A percentile compares a stretch with the other conserved stretches of the same genome.
Conservation (phyloP, 768 basidiomycete genomes). For the Collybia mongolica region DNA sequence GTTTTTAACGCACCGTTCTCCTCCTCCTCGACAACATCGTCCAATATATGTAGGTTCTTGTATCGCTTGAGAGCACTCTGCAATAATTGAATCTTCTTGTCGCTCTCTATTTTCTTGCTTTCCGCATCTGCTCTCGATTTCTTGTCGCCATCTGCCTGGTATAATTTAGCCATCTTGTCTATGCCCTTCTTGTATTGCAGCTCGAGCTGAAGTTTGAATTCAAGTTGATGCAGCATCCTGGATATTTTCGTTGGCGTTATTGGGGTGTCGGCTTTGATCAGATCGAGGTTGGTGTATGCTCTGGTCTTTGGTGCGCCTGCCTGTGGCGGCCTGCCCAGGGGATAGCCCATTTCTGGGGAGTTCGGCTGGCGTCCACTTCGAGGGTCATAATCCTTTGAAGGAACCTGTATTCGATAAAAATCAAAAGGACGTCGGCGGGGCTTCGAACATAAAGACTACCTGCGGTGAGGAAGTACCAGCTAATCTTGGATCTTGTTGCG, state of each 20-base stretch:
- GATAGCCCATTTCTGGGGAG: constrained; percentile 37
- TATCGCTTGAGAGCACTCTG: constrained; percentile 92
- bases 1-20: constrained; percentile 51
- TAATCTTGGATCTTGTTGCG: constrained; percentile 52
- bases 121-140: constrained; percentile 92
- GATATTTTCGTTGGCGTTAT: constrained; percentile 96
- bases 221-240: constrained; percentile 96
- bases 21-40: constrained; percentile 86
- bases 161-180: constrained; percentile 98
- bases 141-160: constrained; percentile 97
- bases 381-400: constrained; percentile 49
- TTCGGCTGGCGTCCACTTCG: constrained; percentile 34
- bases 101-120: constrained; percentile 90
- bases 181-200: constrained; percentile 97
- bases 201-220: constrained; percentile 99
- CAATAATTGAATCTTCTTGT: constrained; percentile 93
- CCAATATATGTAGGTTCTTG: constrained; percentile 92
- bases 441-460: constrained; percentile 23
- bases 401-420: constrained; percentile 37
- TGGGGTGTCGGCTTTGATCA: constrained; percentile 97
- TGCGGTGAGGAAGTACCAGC: constrained; percentile 42
- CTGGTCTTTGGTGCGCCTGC: constrained; percentile 48
- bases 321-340: constrained; percentile 33
- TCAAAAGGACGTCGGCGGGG: constrained; percentile 16
- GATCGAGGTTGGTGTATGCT: constrained; percentile 83